Evolutionary conservation across 768 basidiomycete genomes (phyloP).

Genomic region (Lentinula detonsa): DNA sequence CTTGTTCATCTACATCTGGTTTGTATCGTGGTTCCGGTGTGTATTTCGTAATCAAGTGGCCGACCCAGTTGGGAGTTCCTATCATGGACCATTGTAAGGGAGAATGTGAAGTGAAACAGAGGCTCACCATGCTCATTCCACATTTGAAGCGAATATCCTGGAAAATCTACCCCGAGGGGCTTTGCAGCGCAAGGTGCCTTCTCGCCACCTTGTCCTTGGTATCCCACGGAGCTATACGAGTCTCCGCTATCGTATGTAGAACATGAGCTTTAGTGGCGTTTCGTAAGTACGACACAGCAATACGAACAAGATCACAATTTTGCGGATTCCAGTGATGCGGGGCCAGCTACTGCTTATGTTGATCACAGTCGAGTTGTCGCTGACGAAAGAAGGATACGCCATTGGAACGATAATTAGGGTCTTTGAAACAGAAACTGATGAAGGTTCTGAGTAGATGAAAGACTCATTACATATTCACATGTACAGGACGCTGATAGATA

Average conservation of each 20-base stretch:
- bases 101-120: neutral
- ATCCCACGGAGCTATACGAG: conserved; percentile 47
- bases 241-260: conserved; percentile 42
- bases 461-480: too few relatives aligned
- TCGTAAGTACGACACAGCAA: neutral
- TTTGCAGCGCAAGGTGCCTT: conserved; percentile 28
- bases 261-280: neutral
- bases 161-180: conserved; percentile 45
- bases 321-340: conserved; percentile 20
- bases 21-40: conserved; percentile 28
- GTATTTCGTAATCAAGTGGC: conserved; percentile 44
- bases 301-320: conserved; percentile 50
- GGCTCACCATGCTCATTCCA: conserved; percentile 32
- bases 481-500: too few relatives aligned
- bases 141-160: conserved; percentile 29
- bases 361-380: neutral
- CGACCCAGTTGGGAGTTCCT: conserved; percentile 53
- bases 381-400: neutral
- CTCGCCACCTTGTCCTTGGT: conserved; percentile 10
- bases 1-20: conserved; percentile 21
- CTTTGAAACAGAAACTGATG: neutral
- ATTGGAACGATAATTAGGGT: neutral
- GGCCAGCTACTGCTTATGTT: neutral
- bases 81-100: neutral
- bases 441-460: too few relatives aligned